These are phyloP conservation scores for Ogataea glucozyma DNA, from an alignment of 805 yeast species.

Conservation along the genomic window DNA sequence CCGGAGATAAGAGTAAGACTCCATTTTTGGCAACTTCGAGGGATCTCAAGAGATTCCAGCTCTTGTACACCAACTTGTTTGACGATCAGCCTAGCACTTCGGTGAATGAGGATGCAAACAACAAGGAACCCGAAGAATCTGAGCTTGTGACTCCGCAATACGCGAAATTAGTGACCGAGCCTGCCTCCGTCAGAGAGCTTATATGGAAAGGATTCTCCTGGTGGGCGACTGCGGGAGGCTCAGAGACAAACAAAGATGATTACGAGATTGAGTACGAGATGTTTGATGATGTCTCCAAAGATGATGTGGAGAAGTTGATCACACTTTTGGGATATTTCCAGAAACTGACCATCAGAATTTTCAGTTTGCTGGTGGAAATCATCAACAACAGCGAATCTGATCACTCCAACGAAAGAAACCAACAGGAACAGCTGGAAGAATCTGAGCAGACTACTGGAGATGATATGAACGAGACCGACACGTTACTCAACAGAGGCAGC, in stretches of 20 bases:
- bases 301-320: slow-evolving; percentile 29
- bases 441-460: slow-evolving; percentile 13
- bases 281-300: slow-evolving; percentile 26
- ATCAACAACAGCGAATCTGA: slow-evolving; percentile 35
- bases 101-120: slow-evolving; percentile 4
- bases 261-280: slow-evolving; percentile 38
- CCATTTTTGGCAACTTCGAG: slow-evolving; percentile 36
- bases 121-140: slow-evolving; percentile 12
- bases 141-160: slow-evolving; percentile 20
- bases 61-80: slow-evolving; percentile 26
- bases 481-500: slow-evolving; percentile 7
- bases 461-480: slow-evolving; percentile 15
- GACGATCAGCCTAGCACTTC: slow-evolving; percentile 6
- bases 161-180: slow-evolving; percentile 38
- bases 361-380: slow-evolving; percentile 40
- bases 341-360: slow-evolving; percentile 44
- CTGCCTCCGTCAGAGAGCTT: slow-evolving; percentile 55
- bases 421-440: slow-evolving; percentile 8
- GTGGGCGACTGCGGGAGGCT: slow-evolving; percentile 88
- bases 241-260: slow-evolving; percentile 41
- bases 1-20: slow-evolving; percentile 11
- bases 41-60: slow-evolving; percentile 39
- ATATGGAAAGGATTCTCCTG: slow-evolving; percentile 73
- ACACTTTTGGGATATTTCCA: slow-evolving; percentile 54
- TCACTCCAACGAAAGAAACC: slow-evolving; percentile 16